Evolutionary conservation across 352 stramenopile species (phyloP).

Genomic region (Pilasporangium apinafurcum): DNA sequence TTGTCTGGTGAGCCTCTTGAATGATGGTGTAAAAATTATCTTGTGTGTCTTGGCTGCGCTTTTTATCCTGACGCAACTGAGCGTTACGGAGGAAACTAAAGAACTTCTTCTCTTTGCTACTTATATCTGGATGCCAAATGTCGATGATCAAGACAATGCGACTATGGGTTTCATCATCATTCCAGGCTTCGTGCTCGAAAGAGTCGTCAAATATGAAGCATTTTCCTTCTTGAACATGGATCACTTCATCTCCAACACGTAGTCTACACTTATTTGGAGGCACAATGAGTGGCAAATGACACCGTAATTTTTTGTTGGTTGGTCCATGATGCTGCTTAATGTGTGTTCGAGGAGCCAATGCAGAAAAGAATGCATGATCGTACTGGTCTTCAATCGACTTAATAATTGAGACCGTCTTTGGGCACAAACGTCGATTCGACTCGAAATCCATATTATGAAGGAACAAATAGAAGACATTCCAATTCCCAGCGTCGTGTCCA

Average conservation of each 20-base stretch:
- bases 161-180: conserved; percentile 73
- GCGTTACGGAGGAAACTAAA: conserved; percentile 76
- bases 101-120: conserved; percentile 81
- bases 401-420: conserved; percentile 48
- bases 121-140: conserved; percentile 94
- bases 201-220: conserved; percentile 98
- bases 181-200: conserved; percentile 99
- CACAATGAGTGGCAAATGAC: conserved; percentile 83
- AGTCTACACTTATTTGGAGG: conserved; percentile 50
- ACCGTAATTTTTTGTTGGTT: conserved; percentile 91
- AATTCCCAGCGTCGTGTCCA: conserved; percentile 76
- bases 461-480: conserved; percentile 87
- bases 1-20: conserved; percentile 30
- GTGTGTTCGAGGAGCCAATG: conserved; percentile 71
- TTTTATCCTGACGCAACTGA: conserved; percentile 54
- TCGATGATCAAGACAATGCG: conserved; percentile 93
- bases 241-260: conserved; percentile 60
- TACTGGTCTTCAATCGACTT: conserved; percentile 60
- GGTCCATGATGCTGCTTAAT: conserved; percentile 80
- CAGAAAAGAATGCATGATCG: conserved; percentile 86
- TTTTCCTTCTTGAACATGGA: conserved; percentile 81
- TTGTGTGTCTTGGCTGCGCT: conserved; percentile 17
- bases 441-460: conserved; percentile 84
- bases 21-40: conserved; percentile 80
- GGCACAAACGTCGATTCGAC: conserved; percentile 60